Base-by-base conservation (phyloP, 192 early-diverging fungal genomes). In the Coemansia sp. region DNA sequence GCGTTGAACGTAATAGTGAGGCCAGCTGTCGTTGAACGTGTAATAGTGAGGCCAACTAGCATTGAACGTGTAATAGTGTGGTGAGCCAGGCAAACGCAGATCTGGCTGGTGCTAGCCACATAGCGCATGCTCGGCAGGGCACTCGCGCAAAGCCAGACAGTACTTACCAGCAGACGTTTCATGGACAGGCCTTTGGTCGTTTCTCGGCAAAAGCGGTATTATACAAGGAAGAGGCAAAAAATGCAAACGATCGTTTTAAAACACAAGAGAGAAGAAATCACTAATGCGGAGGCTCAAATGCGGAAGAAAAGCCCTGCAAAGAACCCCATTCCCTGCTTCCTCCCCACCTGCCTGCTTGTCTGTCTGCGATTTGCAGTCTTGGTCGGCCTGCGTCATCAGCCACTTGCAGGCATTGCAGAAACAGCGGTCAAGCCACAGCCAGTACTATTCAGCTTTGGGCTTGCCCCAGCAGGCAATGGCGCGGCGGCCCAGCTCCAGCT, bases 401-500 rank as follows among this genome's bases (percentile, higher is more conserved):
- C 41, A n/a, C 41, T n/a, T 11, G 10, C 12, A 43, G 12, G 12
- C 41, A 43, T 43, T 2, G 21, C 39, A 41, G 39, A 41, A 41
- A 15, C 29, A 35, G 54, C 22, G 27, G 19, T 3, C 3, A 8
- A 5, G n/a, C 55, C 55, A 27, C 27, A 37, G 55, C 3, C 29
- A 25, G 29, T 8, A 43, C 41, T 43, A 43, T 43, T 43, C 41
- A 11, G 41, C 41, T 9, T 65, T 55, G 29, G 67, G 24, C 60
- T 70, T 79, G 65, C 63, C 66, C 5, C 60, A 64, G 19, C 58
- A 59, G 38, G 53, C 67, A 25, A 79, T 65, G 25, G 55, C 39
- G 47, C 66, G 64, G 57, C 69, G 70, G 1, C 70, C 76, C 23
- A 52, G 35, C 32, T 64, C 61, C 4, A 73, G 67, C 67, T 79